Conservation (phyloP, 2,329 filamentous ascomycete species). For the Penicillium sp. region DNA sequence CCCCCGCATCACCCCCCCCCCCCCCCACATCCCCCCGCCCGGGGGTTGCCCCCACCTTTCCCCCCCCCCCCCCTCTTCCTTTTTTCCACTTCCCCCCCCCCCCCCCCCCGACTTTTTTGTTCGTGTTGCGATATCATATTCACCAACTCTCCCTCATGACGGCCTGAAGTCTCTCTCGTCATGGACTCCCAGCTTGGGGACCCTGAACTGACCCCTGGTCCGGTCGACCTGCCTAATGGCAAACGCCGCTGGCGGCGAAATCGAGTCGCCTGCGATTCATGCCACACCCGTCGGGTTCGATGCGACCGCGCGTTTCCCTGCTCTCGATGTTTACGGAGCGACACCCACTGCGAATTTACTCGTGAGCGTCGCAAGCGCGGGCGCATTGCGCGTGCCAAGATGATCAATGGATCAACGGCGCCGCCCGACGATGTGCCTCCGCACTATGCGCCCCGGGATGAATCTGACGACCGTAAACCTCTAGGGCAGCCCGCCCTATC, state of each 20-base stretch:
- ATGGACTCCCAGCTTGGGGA: constrained; percentile 39
- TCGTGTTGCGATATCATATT: not conserved
- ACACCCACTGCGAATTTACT: constrained; percentile 73
- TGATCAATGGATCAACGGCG: constrained; percentile 53
- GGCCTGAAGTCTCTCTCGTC: constrained; percentile 15
- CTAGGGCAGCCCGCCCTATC: constrained; percentile 17
- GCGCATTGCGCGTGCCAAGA: constrained; percentile 73
- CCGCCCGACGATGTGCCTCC: constrained; percentile 2
- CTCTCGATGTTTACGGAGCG: constrained; percentile 83
- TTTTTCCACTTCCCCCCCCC: not conserved
- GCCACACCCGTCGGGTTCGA: constrained; percentile 89
- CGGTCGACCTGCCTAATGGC: constrained; percentile 25
- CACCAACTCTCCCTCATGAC: constrained; percentile 22
- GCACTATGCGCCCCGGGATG: constrained; percentile 8
- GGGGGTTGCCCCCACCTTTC: no score
- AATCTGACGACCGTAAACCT: constrained; percentile 18
- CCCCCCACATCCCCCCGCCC: no score
- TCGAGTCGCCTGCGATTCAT: constrained; percentile 79
- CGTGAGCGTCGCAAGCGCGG: constrained; percentile 92
- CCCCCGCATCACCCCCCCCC: no score
- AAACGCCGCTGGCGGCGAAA: constrained; percentile 43
- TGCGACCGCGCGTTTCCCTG: constrained; percentile 91
- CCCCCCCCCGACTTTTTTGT: not conserved
- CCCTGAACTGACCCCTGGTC: constrained; percentile 21
- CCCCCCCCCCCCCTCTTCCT: no score